Evolutionary conservation across 2,329 filamentous ascomycete genomes (phyloP), one percentile per base, ranked within the genome.

Genomic region (Pseudogymnoascus sp.): DNA sequence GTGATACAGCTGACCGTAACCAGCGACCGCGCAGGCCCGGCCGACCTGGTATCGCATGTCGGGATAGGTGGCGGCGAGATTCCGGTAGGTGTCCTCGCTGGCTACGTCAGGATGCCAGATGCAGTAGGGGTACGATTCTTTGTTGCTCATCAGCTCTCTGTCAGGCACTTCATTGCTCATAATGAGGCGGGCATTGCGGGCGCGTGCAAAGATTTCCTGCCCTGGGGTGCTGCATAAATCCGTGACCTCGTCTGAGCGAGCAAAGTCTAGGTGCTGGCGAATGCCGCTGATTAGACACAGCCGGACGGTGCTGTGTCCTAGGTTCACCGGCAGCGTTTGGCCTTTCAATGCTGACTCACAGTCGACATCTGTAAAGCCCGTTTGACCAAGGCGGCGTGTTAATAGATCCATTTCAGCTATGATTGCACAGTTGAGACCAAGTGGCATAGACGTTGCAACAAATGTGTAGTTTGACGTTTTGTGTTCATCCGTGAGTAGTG

Each of bases 321-420:
- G 62, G 64, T 77, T 79, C 20, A 79, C 77, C 9, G 81, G 77
- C 61, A 84, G 70, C 72, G 81, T 76, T 69, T 83, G 80, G 63
- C 80, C 82, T 65, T 74, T 76, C 1, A 77, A 77, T 62, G 78
- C 67, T 16, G 82, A 72, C 69, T 84, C 38, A 16, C 38, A 39
- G 38, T 39, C 38, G 20, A 39, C 38, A 79, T 7, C 79, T 81
- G 8, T 75, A 76, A 39, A 39, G 38, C 20, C 38, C 38, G 38
- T 18, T 20, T 39, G 16, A 39, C 38, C 38, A 39, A 39, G 38
- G 38, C 38, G 38, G 20, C 38, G 12, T 39, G 38, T 18, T 39
- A 39, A 20, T 39, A 20, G 38, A 16, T 39, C 38, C 38, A 39
- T 39, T 39, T 16, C 16, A 16, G 16, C 16, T 20, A 39, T 39